Percentiles rank a stretch among this genome's conserved stretches.
Evolutionary conservation across 2,329 filamentous ascomycete genomes (phyloP).

Genomic region (Fusarium pseudocircinatum): DNA sequence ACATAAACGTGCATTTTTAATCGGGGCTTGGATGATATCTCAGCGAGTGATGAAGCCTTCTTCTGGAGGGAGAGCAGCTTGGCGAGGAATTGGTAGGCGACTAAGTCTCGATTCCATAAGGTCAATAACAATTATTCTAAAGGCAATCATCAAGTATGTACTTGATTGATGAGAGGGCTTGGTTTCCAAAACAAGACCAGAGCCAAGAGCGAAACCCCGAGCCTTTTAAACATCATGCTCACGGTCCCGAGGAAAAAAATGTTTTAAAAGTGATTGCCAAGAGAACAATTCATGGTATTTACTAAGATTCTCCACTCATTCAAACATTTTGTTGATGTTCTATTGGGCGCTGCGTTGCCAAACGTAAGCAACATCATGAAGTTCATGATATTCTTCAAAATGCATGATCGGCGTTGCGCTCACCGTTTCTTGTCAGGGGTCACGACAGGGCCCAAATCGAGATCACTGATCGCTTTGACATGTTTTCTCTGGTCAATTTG

Average conservation of each 20-base stretch:
- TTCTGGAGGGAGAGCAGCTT: conserved; percentile 37
- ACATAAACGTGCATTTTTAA: conserved; percentile 35
- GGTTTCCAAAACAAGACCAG: no score
- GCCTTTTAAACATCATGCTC: conserved; percentile 5
- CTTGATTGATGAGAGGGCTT: neutral
- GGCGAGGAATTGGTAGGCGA: conserved; percentile 2
- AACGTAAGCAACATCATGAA: conserved; percentile 31
- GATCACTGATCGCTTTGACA: neutral
- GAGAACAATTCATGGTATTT: conserved; percentile 7
- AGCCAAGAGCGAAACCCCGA: neutral
- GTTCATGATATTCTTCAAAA: conserved; percentile 36
- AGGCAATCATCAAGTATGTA: conserved; percentile 4
- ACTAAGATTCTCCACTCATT: conserved; percentile 15
- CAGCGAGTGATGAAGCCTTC: conserved; percentile 1
- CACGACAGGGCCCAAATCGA: neutral
- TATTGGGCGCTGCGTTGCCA: conserved; percentile 19
- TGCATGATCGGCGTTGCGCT: conserved; percentile 28
- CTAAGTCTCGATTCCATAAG: conserved; percentile 17
- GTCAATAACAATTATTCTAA: neutral
- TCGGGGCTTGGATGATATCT: neutral
- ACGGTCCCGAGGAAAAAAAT: neutral
- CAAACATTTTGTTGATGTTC: neutral
- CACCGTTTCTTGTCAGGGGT: conserved; percentile 27
- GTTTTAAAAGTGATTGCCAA: conserved; percentile 1
- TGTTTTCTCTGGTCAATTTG: neutral